Conservation (phyloP, 257 asterid species). For the Jaltomata sinuosa region DNA sequence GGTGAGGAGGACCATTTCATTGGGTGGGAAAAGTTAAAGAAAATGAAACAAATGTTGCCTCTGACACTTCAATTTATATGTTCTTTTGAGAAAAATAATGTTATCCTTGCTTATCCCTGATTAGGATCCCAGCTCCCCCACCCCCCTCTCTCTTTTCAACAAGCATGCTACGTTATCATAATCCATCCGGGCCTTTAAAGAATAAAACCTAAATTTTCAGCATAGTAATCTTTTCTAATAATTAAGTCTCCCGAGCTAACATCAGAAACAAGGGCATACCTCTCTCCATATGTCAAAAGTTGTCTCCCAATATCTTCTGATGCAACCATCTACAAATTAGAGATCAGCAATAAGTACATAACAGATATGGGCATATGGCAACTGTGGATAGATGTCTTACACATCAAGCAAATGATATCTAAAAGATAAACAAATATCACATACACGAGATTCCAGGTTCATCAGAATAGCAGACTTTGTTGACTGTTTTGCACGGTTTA, state of each 20-base stretch:
- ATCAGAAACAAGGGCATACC: slow-evolving; percentile 29
- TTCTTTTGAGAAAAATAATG: background rate
- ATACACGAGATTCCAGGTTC: slow-evolving; percentile 95
- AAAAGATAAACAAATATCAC: slow-evolving; percentile 5
- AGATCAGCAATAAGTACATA: background rate
- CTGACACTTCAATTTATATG: background rate
- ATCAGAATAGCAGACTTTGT: slow-evolving; percentile 83
- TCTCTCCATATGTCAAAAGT: slow-evolving; percentile 57
- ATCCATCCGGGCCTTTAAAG: background rate
- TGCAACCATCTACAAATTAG: slow-evolving; percentile 52
- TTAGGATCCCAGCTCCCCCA: background rate
- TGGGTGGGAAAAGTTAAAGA: background rate
- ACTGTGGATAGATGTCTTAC: background rate
- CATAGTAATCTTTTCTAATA: background rate
- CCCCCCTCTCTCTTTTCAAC: background rate
- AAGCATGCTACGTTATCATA: background rate
- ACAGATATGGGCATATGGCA: background rate
- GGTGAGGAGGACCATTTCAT: background rate
- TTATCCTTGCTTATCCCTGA: background rate
- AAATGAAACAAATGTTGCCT: background rate
- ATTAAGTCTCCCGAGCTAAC: background rate
- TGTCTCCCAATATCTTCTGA: slow-evolving; percentile 86
- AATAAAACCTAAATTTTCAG: background rate
- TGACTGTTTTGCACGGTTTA: slow-evolving; percentile 75
- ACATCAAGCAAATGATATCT: background rate